Base-by-base conservation (phyloP, 352 stramenopile genomes). In the Pythium sukuiense region DNA sequence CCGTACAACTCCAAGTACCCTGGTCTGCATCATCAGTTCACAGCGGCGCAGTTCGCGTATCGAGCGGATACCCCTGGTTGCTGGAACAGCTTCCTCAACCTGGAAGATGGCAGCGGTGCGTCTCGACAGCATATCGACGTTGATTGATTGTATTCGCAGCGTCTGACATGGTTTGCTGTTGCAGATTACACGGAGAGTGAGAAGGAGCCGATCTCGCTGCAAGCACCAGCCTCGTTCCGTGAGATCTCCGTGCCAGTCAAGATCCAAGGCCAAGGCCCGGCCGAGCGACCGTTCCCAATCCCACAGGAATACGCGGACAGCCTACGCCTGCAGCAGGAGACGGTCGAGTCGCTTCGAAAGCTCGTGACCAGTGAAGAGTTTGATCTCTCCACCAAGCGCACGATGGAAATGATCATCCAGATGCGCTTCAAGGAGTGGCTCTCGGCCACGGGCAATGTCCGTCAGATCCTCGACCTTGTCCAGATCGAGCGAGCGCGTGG, bases 1-100 rank as follows among this genome's bases (percentile, higher is more conserved):
- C 96, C 96, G 2, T 98, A 98, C 88, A 98, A 98, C 73, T 92
- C 92, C 54, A 97, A 95, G 73, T 99, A 98, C 73, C 82, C 95
- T 4, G 84, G 86, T 11, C 81, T 98, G 20, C 82, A 79, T 39
- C 85, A 97, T 49, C 84, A 96, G 61, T 59, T 96, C 52, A 61
- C 64, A 2, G 72, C 65, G 2, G 63, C 79, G 2, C 69, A 80
- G 20, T 83, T 96, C 55, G 57, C 72, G 8, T 88, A 61, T 30
- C 63, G 80, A 53, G 29, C 76, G 2, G 78, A 91, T 43, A 87
- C 76, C 0, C 48, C 72, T 33, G 86, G 86, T 14, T 72, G 65
- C 16, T 95, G 86, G 86, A 76, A 83, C 59, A 65, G 69, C 7
- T 92, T 91, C 59, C 59, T 95, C 43, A 82, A 91, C 61, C 60